Conservation (phyloP, 2,329 filamentous ascomycete genomes). For the Botrytis pseudocinerea region DNA sequence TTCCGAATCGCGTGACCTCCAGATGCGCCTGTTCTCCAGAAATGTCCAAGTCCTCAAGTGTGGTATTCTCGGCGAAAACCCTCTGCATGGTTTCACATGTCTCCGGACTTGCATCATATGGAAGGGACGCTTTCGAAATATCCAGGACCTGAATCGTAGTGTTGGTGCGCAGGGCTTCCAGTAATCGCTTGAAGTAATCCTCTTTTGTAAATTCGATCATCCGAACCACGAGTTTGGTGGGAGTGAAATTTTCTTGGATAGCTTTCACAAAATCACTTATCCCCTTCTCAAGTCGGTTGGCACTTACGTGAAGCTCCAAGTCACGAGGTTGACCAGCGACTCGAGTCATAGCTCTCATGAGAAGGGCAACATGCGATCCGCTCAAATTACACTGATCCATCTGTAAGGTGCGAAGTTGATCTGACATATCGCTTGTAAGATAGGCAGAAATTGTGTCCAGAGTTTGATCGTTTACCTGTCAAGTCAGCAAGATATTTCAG, state of each 20-base stretch:
- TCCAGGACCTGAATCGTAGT: conserved; percentile 64
- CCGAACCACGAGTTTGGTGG: conserved; percentile 63
- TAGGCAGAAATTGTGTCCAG: conserved; percentile 67
- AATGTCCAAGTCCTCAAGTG: conserved; percentile 66
- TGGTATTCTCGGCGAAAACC: conserved; percentile 68
- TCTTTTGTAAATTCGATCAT: conserved; percentile 59
- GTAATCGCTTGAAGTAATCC: conserved; percentile 57
- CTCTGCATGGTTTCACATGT: conserved; percentile 63
- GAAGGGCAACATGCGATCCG: conserved; percentile 62
- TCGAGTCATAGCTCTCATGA: conserved; percentile 63
- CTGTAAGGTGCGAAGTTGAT: conserved; percentile 59
- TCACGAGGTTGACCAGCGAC: conserved; percentile 52
- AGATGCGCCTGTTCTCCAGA: conserved; percentile 70
- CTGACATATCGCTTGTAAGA: conserved; percentile 60
- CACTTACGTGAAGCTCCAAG: conserved; percentile 66
- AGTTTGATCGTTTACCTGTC: conserved; percentile 58
- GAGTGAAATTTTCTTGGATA: conserved; percentile 54
- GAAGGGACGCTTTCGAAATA: conserved; percentile 69
- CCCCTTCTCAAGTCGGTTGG: conserved; percentile 51
- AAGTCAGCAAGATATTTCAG: conserved; percentile 30
- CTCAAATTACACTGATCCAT: conserved; percentile 67
- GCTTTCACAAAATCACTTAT: conserved; percentile 53
- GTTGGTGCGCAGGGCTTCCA: conserved; percentile 62
- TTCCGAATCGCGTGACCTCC: conserved; percentile 68
- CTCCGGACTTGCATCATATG: conserved; percentile 66